Evolutionary conservation across 192 early-diverging fungal genomes (phyloP).

Genomic region (Podila clonocystis): DNA sequence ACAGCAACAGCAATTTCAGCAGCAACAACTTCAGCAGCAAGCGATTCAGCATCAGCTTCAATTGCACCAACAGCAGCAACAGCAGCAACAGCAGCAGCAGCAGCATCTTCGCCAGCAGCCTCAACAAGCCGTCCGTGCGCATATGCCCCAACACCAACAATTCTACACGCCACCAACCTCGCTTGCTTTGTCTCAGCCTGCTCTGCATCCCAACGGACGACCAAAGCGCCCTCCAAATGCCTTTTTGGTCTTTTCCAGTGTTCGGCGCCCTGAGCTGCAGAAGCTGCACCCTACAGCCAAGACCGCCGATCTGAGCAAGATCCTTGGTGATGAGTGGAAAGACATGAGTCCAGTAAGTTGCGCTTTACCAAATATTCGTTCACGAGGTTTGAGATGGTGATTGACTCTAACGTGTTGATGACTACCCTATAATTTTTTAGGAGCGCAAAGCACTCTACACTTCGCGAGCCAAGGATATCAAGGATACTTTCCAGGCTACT

Average conservation of each 20-base stretch:
- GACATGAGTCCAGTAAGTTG: slow-evolving; percentile 54
- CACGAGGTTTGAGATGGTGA: background rate
- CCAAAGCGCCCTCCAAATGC: slow-evolving; percentile 76
- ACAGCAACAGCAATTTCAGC: slow-evolving; percentile 19
- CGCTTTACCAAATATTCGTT: background rate
- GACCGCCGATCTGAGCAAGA: slow-evolving; percentile 72
- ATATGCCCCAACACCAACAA: slow-evolving; percentile 19
- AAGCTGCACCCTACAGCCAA: slow-evolving; percentile 65
- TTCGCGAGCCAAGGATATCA: slow-evolving; percentile 65
- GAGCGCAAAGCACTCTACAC: slow-evolving; percentile 66
- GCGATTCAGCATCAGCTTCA: slow-evolving; percentile 13
- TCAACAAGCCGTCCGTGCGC: background rate
- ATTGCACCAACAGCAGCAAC: slow-evolving; percentile 22
- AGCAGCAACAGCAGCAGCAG: slow-evolving; percentile 7
- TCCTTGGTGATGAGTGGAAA: slow-evolving; percentile 75
- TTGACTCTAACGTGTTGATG: no score
- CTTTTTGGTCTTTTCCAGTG: slow-evolving; percentile 71
- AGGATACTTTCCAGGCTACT: slow-evolving; percentile 65
- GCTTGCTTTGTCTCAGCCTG: slow-evolving; percentile 11
- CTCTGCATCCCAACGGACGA: slow-evolving; percentile 40
- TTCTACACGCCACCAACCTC: slow-evolving; percentile 10
- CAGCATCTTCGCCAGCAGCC: slow-evolving; percentile 9
- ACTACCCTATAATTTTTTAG: slow-evolving; percentile 8
- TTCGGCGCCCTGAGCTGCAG: slow-evolving; percentile 71
- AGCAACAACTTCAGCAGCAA: slow-evolving; percentile 24